Evolutionary conservation across 345 rosid genomes (phyloP).

Genomic region (Toxicodendron radicans): DNA sequence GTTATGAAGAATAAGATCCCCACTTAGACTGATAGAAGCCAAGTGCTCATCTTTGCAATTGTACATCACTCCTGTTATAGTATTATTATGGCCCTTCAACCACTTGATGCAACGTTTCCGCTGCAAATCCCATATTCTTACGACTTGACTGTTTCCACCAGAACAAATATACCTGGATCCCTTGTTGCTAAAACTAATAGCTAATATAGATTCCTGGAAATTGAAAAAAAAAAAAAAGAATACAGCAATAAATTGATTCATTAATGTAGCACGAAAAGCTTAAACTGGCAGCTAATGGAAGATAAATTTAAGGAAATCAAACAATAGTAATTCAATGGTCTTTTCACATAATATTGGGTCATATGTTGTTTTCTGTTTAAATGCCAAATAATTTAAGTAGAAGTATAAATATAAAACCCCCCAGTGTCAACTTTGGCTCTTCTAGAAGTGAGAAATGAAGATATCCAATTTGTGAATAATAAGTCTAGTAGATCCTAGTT

Average conservation of each 20-base stretch:
- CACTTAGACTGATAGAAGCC: constrained; percentile 89
- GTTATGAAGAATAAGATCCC: constrained; percentile 91
- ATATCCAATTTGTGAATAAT: not conserved
- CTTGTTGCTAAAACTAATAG: constrained; percentile 85
- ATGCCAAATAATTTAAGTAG: not conserved
- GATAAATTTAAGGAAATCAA: not conserved
- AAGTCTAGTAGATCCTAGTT: not conserved
- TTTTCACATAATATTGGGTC: not conserved
- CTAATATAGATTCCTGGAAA: constrained; percentile 76
- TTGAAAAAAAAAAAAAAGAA: not conserved
- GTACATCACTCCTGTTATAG: constrained; percentile 87
- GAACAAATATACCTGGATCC: constrained; percentile 93
- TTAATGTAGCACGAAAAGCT: not conserved
- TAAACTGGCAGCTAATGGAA: not conserved
- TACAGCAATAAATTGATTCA: constrained; percentile 16
- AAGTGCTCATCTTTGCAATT: constrained; percentile 96
- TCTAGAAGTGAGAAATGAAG: not conserved
- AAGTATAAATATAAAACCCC: not conserved
- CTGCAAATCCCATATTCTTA: constrained; percentile 97
- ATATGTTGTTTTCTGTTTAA: not conserved
- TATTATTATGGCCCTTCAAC: constrained; percentile 86
- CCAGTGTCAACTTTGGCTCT: not conserved
- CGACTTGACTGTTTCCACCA: constrained; percentile 88
- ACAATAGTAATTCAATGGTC: not conserved
- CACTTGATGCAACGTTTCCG: constrained; percentile 88